Percentiles rank a stretch among this genome's conserved stretches.
phyloP scores from a whole-genome alignment of 2,329 filamentous ascomycete genomes.

The Aspergillaceae sp. region DNA sequence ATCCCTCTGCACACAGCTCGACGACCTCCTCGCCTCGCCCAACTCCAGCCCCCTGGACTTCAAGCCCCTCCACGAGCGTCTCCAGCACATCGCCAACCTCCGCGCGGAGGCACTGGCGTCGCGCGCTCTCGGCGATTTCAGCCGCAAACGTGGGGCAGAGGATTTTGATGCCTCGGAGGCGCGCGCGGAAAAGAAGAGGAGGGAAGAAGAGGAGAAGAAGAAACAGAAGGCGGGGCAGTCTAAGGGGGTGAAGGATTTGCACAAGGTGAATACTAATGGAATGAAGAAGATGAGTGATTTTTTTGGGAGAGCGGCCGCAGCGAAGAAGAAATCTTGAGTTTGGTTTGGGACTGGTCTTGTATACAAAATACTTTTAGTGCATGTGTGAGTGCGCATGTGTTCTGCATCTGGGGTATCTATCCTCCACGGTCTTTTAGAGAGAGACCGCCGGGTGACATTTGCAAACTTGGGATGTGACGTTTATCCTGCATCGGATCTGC shows the following conservation, averaged over 20 bases:
- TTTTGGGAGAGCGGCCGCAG: slow-evolving; percentile 58
- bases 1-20: slow-evolving; percentile 29
- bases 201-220: slow-evolving; percentile 81
- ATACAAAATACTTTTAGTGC: background rate
- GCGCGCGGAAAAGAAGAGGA: slow-evolving; percentile 72
- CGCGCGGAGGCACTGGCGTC: slow-evolving; percentile 63
- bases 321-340: slow-evolving; percentile 26
- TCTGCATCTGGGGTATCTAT: no score
- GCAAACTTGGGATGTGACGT: no score
- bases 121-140: slow-evolving; percentile 47
- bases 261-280: slow-evolving; percentile 81
- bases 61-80: slow-evolving; percentile 59
- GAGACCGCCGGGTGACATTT: no score
- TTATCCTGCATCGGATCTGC: no score
- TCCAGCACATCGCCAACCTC: slow-evolving; percentile 56
- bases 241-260: slow-evolving; percentile 66
- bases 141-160: slow-evolving; percentile 31
- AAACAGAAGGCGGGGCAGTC: slow-evolving; percentile 69
- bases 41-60: slow-evolving; percentile 53
- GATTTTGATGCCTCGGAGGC: slow-evolving; percentile 37
- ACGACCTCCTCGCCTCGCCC: slow-evolving; percentile 29
- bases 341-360: no score
- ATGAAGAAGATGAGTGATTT: slow-evolving; percentile 98
- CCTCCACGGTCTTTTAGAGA: no score
- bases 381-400: background rate